Conservation (phyloP, 768 basidiomycete genomes). For the Hysterangium stoloniferum region DNA sequence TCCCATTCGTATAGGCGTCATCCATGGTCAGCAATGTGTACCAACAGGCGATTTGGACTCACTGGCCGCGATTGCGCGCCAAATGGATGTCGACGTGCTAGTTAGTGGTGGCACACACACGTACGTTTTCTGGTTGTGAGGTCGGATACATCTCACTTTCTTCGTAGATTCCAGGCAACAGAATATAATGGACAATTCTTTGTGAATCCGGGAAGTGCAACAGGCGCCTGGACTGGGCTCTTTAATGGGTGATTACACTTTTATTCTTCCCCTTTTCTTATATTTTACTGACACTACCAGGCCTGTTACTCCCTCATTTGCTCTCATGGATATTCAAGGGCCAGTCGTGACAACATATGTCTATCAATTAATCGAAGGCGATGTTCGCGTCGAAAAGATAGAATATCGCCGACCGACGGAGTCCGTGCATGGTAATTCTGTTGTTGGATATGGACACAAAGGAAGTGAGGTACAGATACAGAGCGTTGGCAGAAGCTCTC, state of each 20-base stretch:
- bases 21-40: slow-evolving; percentile 91
- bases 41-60: slow-evolving; percentile 90
- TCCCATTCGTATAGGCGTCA: slow-evolving; percentile 84
- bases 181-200: slow-evolving; percentile 91
- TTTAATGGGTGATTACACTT: slow-evolving; percentile 45
- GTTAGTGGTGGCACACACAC: slow-evolving; percentile 91
- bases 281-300: slow-evolving; percentile 29
- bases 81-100: slow-evolving; percentile 97
- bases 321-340: slow-evolving; percentile 96
- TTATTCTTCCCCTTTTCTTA: neutral
- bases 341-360: slow-evolving; percentile 96
- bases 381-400: slow-evolving; percentile 89
- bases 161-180: slow-evolving; percentile 82
- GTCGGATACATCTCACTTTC: neutral
- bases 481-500: slow-evolving; percentile 8
- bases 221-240: slow-evolving; percentile 86
- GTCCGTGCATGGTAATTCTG: slow-evolving; percentile 7
- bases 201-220: slow-evolving; percentile 91
- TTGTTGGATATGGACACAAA: slow-evolving; percentile 2
- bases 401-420: slow-evolving; percentile 53
- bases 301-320: slow-evolving; percentile 88
- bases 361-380: slow-evolving; percentile 89
- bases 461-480: neutral
- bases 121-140: slow-evolving; percentile 39
- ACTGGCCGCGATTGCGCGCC: slow-evolving; percentile 79